Evolutionary conservation across 2,329 filamentous ascomycete genomes (phyloP), one percentile per base, ranked within the genome.

Genomic region (Cordyceps tenuipes): DNA sequence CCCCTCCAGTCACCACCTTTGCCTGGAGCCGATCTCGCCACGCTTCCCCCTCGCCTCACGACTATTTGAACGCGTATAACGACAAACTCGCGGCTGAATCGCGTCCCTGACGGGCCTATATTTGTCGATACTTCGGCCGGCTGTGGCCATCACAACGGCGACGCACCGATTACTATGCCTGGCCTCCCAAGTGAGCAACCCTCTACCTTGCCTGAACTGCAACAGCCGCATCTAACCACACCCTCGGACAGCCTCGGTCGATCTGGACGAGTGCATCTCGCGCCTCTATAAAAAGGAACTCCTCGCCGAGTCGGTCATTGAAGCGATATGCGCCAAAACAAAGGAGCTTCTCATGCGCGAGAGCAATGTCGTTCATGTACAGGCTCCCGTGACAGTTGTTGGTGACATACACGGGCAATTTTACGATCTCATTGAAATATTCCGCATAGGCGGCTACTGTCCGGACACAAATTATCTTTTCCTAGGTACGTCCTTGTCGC

Each of bases 271-370:
- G 83, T 99, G 94, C 78, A 97, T 99, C 77, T 86, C 90, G 72
- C 89, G 93, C 66, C 84, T 99, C 58, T 97, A 97, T 78, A 93
- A 94, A 72, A 97, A 96, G 74, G 94, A 97, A 75, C 84, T 99
- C 62, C 85, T 99, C 62, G 92, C 94, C 69, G 94, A 99, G 76
- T 96, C 93, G 47, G 92, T 99, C 66, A 93, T 99, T 75, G 94
- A 99, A 78, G 94, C 94, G 69, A 93, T 99, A 85, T 99, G 94
- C 79, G 92, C 94, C 74, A 99, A 99, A 75, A 94, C 95, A 23
- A 99, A 99, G 73, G 94, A 99, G 79, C 82, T 99, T 67, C 83
- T 99, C 67, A 99, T 99, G 94, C 93, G 95, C 72, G 94, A 99
- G 84, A 97, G 93, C 83, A 99, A 99, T 76, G 94, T 99, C 64